Evolutionary conservation across 257 asterid species (phyloP).

Genomic region (Solanum dulcamara): DNA sequence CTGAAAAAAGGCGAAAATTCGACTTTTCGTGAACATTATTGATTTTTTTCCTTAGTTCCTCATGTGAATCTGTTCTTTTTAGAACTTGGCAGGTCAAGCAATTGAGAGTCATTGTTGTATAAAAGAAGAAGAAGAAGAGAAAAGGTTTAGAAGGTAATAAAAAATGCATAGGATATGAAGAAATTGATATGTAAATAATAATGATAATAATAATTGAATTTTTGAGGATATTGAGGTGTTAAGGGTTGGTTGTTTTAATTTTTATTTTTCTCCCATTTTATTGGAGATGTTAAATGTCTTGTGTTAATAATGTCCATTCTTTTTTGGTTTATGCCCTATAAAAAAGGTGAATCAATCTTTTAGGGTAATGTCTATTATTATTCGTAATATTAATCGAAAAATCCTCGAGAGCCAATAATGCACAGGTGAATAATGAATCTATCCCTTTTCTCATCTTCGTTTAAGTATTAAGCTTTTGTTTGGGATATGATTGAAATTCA

Average conservation of each 20-base stretch:
- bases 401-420: not conserved
- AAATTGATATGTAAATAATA: not conserved
- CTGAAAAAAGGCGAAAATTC: not conserved
- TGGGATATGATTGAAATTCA: not conserved
- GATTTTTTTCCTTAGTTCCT: not conserved
- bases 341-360: not conserved
- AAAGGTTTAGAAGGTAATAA: not conserved
- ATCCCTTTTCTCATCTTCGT: not conserved
- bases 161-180: not conserved
- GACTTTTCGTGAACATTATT: not conserved
- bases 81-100: slow-evolving; percentile 5
- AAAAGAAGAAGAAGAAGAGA: not conserved
- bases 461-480: not conserved
- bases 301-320: not conserved
- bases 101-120: slow-evolving; percentile 10
- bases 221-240: not conserved
- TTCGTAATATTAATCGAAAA: not conserved
- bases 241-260: not conserved
- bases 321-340: not conserved
- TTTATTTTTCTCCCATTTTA: not conserved
- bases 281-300: not conserved
- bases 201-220: not conserved
- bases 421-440: not conserved
- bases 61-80: slow-evolving; percentile 8
- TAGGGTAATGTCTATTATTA: not conserved